Evolutionary conservation across 768 basidiomycete genomes (phyloP).

Genomic region (Phylloporus sp.): DNA sequence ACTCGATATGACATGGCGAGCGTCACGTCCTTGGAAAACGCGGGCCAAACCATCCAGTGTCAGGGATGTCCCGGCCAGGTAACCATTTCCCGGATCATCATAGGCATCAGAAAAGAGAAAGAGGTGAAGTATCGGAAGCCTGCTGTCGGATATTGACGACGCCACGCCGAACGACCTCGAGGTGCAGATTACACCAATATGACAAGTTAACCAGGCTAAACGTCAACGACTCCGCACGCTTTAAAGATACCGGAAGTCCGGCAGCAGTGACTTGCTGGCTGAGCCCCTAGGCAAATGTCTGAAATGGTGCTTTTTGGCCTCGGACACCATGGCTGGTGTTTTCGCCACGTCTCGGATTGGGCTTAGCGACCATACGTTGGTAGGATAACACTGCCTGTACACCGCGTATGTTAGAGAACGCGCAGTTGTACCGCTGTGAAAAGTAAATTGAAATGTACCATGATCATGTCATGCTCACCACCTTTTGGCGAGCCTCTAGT

Average conservation of each 20-base stretch:
- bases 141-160: background rate
- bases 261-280: background rate
- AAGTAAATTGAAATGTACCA: background rate
- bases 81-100: background rate
- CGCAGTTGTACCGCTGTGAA: background rate
- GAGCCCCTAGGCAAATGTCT: background rate
- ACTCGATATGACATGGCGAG: conserved; percentile 5
- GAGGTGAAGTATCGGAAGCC: background rate
- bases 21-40: conserved; percentile 7
- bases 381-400: background rate
- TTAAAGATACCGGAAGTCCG: background rate
- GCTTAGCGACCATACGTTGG: conserved; percentile 1
- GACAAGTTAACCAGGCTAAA: background rate
- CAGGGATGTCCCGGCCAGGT: conserved; percentile 4
- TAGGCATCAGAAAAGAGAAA: background rate
- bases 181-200: background rate
- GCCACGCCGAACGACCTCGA: background rate
- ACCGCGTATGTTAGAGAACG: conserved; percentile 3
- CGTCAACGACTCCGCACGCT: background rate
- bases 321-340: background rate
- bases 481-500: background rate
- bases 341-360: background rate
- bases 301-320: background rate
- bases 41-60: conserved; percentile 25
- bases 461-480: background rate